These are phyloP conservation scores for Diaporthe aspalathi DNA, from an alignment of 2,329 filamentous ascomycete species.

Conservation along the genomic window DNA sequence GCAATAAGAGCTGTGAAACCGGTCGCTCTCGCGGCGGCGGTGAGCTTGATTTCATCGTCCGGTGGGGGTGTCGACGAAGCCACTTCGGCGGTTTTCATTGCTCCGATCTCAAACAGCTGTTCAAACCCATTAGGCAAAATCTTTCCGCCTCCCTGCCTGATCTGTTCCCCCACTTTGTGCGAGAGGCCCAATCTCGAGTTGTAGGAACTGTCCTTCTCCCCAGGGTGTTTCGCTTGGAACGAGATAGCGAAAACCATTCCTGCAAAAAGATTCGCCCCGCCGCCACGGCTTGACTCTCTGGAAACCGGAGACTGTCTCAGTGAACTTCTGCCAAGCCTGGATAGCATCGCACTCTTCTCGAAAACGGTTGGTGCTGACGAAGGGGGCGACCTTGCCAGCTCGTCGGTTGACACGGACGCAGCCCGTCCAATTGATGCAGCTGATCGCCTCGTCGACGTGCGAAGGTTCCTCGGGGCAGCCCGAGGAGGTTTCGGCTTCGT, in stretches of 20 bases:
- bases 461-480: conserved; percentile 42
- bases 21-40: conserved; percentile 60
- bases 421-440: conserved; percentile 39
- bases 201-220: conserved; percentile 65
- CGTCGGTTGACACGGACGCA: conserved; percentile 61
- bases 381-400: conserved; percentile 56
- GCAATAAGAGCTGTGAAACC: conserved; percentile 90
- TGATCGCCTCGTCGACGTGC: conserved; percentile 44
- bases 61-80: conserved; percentile 45
- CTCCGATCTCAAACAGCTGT: conserved; percentile 74
- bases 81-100: conserved; percentile 49
- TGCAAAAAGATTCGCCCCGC: conserved; percentile 66
- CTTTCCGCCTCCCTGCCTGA: conserved; percentile 77
- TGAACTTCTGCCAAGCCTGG: conserved; percentile 41
- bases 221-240: conserved; percentile 64
- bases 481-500: conserved; percentile 40
- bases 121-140: conserved; percentile 83
- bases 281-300: conserved; percentile 31
- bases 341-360: conserved; percentile 51
- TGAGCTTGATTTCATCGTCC: conserved; percentile 63
- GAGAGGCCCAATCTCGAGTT: conserved; percentile 52
- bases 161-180: conserved; percentile 66
- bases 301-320: conserved; percentile 36
- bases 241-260: conserved; percentile 92
- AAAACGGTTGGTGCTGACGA: conserved; percentile 48